Percentiles rank a stretch among this genome's conserved stretches.
These are phyloP conservation scores for Calonectria honghensis DNA, from an alignment of 2,329 filamentous ascomycete genomes.

Conservation along the genomic window DNA sequence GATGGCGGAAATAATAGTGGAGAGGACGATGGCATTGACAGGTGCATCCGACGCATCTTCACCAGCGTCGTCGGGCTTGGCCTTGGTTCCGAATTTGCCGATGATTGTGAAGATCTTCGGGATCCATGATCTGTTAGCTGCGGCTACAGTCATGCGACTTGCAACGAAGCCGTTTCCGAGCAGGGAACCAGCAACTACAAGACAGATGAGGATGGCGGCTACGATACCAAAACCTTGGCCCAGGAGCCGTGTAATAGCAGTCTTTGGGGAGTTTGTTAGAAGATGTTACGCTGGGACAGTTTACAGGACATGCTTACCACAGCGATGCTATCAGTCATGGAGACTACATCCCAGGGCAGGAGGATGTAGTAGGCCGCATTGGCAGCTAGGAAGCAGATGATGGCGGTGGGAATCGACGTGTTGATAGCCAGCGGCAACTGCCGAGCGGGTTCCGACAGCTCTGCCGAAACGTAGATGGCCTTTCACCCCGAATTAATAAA, in stretches of 20 bases:
- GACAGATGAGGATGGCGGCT: constrained; percentile 74
- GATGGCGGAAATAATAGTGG: constrained; percentile 68
- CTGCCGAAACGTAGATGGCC: constrained; percentile 74
- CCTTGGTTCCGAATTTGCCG: constrained; percentile 62
- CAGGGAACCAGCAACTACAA: constrained; percentile 77
- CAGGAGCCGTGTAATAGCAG: constrained; percentile 73
- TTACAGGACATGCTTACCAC: constrained; percentile 66
- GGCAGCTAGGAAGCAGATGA: constrained; percentile 75
- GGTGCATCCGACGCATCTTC: constrained; percentile 68
- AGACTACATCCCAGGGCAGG: constrained; percentile 75
- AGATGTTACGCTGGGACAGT: not conserved
- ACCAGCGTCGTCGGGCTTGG: constrained; percentile 27
- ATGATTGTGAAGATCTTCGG: constrained; percentile 67
- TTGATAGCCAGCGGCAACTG: constrained; percentile 78
- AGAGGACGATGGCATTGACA: constrained; percentile 72
- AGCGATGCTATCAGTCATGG: constrained; percentile 76
- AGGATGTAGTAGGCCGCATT: constrained; percentile 79
- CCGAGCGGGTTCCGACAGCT: constrained; percentile 69
- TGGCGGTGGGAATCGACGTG: constrained; percentile 75
- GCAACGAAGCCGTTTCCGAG: constrained; percentile 79
- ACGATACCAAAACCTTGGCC: constrained; percentile 72
- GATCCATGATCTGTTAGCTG: constrained; percentile 72
- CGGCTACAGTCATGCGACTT: constrained; percentile 76
- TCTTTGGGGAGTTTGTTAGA: constrained; percentile 58
- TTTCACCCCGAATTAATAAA: constrained; percentile 48